Base-by-base conservation (phyloP, 2,329 filamentous ascomycete species). In the Raffaelea deltoideospora region DNA sequence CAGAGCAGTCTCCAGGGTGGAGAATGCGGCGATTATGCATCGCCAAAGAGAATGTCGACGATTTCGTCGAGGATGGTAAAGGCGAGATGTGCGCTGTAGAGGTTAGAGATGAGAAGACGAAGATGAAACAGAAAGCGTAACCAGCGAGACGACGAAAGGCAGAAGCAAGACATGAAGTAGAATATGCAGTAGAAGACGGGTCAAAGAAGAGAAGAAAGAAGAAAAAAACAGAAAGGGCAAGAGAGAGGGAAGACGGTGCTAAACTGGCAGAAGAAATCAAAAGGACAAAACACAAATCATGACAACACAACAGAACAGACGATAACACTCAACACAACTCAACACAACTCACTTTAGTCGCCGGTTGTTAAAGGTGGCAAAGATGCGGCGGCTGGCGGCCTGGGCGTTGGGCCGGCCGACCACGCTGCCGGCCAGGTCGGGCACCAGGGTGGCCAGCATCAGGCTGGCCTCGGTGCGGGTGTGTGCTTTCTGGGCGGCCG, bases 351-450 rank as follows among this genome's bases (percentile, higher is more conserved):
- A 87, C 81, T 96, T 95, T 47, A 98, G 63, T 45, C 85, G 69
- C 40, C 76, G 69, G 58, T 96, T 98, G 56, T 98, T 98, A 47
- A 96, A 64, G 32, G 83, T 86, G 10, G 86, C 87, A 61, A 92
- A 84, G 33, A 96, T 73, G 49, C 87, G 80, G 47, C 88, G 72
- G 44, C 86, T 87, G 18, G 90, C 90, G 38, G 79, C 80, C 54
- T 92, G 82, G 14, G 92, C 90, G 60, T 98, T 98, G 31, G 79
- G 72, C 49, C 86, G 72, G 5, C 90, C 90, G 14, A 98, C 92
- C 7, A 98, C 92, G 57, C 82, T 94, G 8, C 80, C 86, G 9
- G 84, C 88, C 39, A 98, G 54, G 54, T 98, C 90, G 3, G 90
- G 90, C 17, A 98, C 67, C 34, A 98, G 68, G 10, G 86, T 93